A percentile compares a stretch with the other conserved stretches of the same genome.
These are phyloP conservation scores for Pythium sukuiense DNA, from an alignment of 352 stramenopile species.

Conservation along the genomic window DNA sequence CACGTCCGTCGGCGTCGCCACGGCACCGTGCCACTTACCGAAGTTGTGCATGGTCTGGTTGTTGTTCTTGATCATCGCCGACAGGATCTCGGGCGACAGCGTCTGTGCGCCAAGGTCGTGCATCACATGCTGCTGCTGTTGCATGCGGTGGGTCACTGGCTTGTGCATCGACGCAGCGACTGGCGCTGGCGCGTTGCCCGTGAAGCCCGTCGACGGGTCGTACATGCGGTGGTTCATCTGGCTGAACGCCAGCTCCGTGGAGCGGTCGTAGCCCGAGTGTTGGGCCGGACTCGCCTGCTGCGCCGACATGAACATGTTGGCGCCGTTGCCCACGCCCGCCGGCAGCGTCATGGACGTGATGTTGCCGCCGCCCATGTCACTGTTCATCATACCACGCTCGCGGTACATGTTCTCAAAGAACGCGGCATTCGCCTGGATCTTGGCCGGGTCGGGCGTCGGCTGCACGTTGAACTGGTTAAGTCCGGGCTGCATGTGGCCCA, in stretches of 20 bases:
- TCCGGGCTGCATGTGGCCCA: constrained; percentile 32
- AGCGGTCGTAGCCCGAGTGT: constrained; percentile 42
- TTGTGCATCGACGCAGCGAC: constrained; percentile 51
- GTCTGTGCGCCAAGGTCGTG: constrained; percentile 72
- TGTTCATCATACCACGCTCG: constrained; percentile 44
- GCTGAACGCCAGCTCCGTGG: constrained; percentile 60
- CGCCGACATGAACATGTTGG: constrained; percentile 50
- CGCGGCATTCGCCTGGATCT: constrained; percentile 79
- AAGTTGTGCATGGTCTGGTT: constrained; percentile 49
- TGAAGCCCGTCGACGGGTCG: constrained; percentile 56
- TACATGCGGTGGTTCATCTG: constrained; percentile 68
- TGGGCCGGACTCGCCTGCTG: constrained; percentile 27
- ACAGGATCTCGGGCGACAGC: constrained; percentile 77
- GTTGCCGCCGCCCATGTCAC: constrained; percentile 27
- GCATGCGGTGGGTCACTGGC: constrained; percentile 30
- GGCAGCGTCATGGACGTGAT: constrained; percentile 26
- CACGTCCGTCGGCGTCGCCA: constrained; percentile 3
- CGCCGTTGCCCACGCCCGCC: constrained; percentile 55
- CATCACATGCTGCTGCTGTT: constrained; percentile 27
- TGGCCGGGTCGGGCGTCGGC: constrained; percentile 43
- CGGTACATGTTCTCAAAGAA: constrained; percentile 83
- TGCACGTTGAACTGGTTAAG: constrained; percentile 40
- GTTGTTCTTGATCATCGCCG: constrained; percentile 83
- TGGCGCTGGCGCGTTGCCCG: constrained; percentile 22
- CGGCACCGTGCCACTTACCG: constrained; percentile 30